Conservation (phyloP, 2,329 filamentous ascomycete genomes). For the Talaromyces sp. region DNA sequence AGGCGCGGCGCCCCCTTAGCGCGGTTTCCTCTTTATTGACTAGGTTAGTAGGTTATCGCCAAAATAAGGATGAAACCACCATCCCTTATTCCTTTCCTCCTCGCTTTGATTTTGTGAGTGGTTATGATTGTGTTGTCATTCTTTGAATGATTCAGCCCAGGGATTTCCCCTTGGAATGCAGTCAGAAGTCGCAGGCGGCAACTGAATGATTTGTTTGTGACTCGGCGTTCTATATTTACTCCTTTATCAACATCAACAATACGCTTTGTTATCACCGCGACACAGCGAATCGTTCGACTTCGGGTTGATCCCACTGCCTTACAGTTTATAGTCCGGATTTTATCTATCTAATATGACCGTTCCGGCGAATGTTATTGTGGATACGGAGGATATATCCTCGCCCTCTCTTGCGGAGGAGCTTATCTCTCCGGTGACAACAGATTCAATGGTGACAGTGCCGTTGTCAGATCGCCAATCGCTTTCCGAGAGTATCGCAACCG, state of each 20-base stretch:
- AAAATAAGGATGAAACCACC: conserved; percentile 12
- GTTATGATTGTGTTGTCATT: background rate
- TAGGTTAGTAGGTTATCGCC: background rate
- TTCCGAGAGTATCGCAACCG: conserved; percentile 43
- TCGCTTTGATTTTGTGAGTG: background rate
- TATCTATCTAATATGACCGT: conserved; percentile 23
- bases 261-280: background rate
- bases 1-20: conserved; percentile 5
- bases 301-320: conserved; percentile 8
- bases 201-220: conserved; percentile 13
- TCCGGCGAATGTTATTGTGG: conserved; percentile 26
- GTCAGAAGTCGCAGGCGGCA: conserved; percentile 21
- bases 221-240: conserved; percentile 1
- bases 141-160: conserved; percentile 7
- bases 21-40: conserved; percentile 12
- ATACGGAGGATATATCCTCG: conserved; percentile 21
- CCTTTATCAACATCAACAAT: conserved; percentile 1
- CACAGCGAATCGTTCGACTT: background rate
- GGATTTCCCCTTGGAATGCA: conserved; percentile 15
- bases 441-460: conserved; percentile 76
- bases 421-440: conserved; percentile 43
- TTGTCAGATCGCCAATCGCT: conserved; percentile 63
- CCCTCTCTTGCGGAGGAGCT: conserved; percentile 26
- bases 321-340: background rate
- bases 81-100: conserved; percentile 7